Evolutionary conservation across 2,329 filamentous ascomycete species (phyloP).

Genomic region (Xylariaceae sp.): DNA sequence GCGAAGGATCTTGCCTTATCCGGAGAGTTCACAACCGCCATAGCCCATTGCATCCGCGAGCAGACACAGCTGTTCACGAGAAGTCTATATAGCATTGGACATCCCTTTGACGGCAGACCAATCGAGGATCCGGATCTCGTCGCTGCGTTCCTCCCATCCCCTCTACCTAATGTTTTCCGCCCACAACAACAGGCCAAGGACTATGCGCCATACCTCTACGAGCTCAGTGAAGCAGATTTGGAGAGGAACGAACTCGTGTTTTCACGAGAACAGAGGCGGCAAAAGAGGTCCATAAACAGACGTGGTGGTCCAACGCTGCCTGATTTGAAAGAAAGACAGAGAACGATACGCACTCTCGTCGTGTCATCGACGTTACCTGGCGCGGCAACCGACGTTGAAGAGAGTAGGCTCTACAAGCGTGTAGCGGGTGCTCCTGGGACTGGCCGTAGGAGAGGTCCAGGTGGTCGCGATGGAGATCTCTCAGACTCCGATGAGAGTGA

Average conservation of each 20-base stretch:
- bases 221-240: constrained; percentile 87
- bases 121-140: constrained; percentile 91
- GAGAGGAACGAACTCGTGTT: constrained; percentile 92
- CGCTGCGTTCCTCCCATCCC: constrained; percentile 83
- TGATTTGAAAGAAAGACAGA: constrained; percentile 93
- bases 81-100: constrained; percentile 89
- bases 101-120: constrained; percentile 92
- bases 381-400: constrained; percentile 78
- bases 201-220: constrained; percentile 91
- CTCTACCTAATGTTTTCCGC: constrained; percentile 82
- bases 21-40: constrained; percentile 95
- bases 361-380: constrained; percentile 93
- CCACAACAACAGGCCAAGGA: constrained; percentile 94
- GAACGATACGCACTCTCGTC: constrained; percentile 89
- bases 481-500: constrained; percentile 94
- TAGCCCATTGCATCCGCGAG: constrained; percentile 96
- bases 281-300: constrained; percentile 94
- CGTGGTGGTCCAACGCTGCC: constrained; percentile 90
- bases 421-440: constrained; percentile 63
- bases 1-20: constrained; percentile 87
- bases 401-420: constrained; percentile 86
- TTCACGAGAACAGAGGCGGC: constrained; percentile 88
- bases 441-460: constrained; percentile 60
- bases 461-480: constrained; percentile 69
- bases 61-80: constrained; percentile 94